phyloP scores from a whole-genome alignment of 768 basidiomycete species.

The Hydnum rufescens region DNA sequence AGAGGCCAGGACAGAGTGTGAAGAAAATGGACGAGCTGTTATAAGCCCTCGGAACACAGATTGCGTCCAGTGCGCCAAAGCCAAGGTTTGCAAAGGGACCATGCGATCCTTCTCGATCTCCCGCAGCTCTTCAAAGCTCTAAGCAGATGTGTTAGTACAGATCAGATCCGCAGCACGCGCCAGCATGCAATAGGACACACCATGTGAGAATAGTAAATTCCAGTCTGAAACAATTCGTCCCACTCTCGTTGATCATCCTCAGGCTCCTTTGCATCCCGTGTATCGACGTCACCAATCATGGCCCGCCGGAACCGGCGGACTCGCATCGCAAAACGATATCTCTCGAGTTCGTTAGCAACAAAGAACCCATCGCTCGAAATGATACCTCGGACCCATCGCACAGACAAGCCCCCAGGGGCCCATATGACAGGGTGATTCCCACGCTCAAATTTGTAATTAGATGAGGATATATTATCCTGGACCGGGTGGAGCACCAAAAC shows the following conservation, averaged over 20 bases:
- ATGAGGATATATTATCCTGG: constrained; percentile 5
- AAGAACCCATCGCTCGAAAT: constrained; percentile 66
- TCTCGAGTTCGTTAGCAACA: constrained; percentile 51
- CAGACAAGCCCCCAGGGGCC: constrained; percentile 51
- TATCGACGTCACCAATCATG: too few relatives aligned
- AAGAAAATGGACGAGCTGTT: constrained; percentile 2
- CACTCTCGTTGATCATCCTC: constrained; percentile 36
- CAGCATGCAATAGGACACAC: constrained; percentile 22
- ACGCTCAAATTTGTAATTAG: not conserved
- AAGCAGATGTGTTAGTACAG: constrained; percentile 7
- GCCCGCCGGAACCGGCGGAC: constrained; percentile 48
- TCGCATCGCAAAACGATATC: constrained; percentile 58
- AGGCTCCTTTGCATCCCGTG: constrained; percentile 8
- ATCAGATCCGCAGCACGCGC: constrained; percentile 3
- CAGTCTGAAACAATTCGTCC: constrained; percentile 45
- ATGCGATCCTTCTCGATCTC: constrained; percentile 54
- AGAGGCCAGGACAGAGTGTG: not conserved
- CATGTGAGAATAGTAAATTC: constrained; percentile 79
- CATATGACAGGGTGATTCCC: constrained; percentile 36
- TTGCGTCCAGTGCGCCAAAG: constrained; percentile 64
- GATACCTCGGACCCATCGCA: constrained; percentile 53
- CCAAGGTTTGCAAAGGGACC: constrained; percentile 44
- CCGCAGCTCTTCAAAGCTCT: constrained; percentile 68
- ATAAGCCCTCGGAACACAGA: constrained; percentile 26
- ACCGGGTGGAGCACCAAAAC: not conserved